Evolutionary conservation across 495 filamentous ascomycete species (phyloP).

Genomic region (Tetracladium setigerum): DNA sequence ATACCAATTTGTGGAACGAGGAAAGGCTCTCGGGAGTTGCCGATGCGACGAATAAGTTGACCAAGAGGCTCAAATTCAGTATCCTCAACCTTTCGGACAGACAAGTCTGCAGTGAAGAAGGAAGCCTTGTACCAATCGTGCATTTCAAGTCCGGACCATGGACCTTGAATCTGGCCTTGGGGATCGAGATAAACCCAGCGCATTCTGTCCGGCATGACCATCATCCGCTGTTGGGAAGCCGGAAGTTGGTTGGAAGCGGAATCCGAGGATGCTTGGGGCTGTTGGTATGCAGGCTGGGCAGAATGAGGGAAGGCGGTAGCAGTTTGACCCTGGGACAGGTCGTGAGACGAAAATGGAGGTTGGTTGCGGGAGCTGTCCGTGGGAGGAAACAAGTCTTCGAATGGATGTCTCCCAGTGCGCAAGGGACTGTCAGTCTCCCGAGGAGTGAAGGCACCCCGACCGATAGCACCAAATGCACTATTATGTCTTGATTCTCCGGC

Average conservation of each 20-base stretch:
- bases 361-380: conserved; percentile 23
- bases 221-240: conserved; percentile 68
- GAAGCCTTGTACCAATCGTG: conserved; percentile 99
- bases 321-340: conserved; percentile 9
- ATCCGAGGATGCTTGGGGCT: conserved; percentile 19
- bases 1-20: conserved; percentile 94
- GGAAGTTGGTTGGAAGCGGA: conserved; percentile 37
- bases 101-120: conserved; percentile 90
- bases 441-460: conserved; percentile 41
- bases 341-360: conserved; percentile 14
- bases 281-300: conserved; percentile 17
- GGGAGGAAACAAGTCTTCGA: conserved; percentile 45
- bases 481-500: conserved; percentile 37
- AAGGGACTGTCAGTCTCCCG: conserved; percentile 59
- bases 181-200: conserved; percentile 97
- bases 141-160: conserved; percentile 96
- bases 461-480: conserved; percentile 46
- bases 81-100: conserved; percentile 91
- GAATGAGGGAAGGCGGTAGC: conserved; percentile 14
- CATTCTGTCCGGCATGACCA: conserved; percentile 99
- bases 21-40: conserved; percentile 95
- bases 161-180: conserved; percentile 82
- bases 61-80: conserved; percentile 92
- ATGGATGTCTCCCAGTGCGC: conserved; percentile 44
- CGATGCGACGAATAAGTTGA: conserved; percentile 89